Percentiles rank a stretch among this genome's conserved stretches.
Conservation (phyloP, 2,329 filamentous ascomycete species). For the Aphanocladium album region DNA sequence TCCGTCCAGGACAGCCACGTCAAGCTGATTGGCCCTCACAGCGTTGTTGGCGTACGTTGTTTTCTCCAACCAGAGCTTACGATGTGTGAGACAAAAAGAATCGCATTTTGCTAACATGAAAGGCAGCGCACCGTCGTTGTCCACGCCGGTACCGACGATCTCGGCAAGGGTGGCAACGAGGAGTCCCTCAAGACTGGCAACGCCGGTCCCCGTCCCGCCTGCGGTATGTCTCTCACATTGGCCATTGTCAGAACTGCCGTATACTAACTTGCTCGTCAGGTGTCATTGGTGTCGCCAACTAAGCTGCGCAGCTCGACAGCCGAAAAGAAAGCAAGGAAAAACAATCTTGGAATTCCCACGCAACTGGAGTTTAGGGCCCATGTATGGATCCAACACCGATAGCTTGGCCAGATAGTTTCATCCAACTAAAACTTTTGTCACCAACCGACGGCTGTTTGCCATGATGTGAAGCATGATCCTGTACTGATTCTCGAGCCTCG, state of each 20-base stretch:
- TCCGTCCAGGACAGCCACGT: slow-evolving; percentile 73
- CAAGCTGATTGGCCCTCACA: slow-evolving; percentile 95
- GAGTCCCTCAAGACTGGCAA: slow-evolving; percentile 99
- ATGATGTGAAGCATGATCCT: background rate
- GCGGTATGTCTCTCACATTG: slow-evolving; percentile 56
- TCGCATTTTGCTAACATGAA: slow-evolving; percentile 12
- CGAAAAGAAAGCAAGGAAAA: background rate
- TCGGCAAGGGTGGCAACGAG: slow-evolving; percentile 85
- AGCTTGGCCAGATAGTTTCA: background rate
- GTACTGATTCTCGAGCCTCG: no score
- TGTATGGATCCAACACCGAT: background rate
- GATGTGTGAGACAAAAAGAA: no score
- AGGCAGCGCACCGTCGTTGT: slow-evolving; percentile 84
- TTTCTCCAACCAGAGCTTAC: no score
- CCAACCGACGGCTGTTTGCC: background rate
- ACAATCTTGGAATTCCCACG: no score
- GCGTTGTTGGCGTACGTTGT: slow-evolving; percentile 76
- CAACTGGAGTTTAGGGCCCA: background rate
- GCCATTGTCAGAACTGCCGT: background rate
- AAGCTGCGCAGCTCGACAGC: slow-evolving; percentile 25
- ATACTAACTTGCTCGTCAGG: slow-evolving; percentile 39
- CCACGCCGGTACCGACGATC: slow-evolving; percentile 93
- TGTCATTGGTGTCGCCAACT: slow-evolving; percentile 84
- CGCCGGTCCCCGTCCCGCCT: slow-evolving; percentile 87
- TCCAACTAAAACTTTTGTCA: background rate